These are phyloP conservation scores for Colletotrichum gigasporum DNA, from an alignment of 2,329 filamentous ascomycete species.

Conservation along the genomic window DNA sequence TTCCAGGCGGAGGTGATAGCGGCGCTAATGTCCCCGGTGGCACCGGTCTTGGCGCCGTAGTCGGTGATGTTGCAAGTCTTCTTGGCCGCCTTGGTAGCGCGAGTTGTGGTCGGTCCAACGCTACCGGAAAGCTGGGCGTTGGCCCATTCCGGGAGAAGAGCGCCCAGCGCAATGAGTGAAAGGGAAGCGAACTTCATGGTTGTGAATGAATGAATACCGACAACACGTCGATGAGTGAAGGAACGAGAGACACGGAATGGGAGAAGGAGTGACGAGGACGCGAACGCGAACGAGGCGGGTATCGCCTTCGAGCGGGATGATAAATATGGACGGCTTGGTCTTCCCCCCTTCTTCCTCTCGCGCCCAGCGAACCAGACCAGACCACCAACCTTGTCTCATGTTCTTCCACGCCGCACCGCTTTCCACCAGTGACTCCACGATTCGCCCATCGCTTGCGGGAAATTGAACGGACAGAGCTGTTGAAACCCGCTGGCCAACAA, in stretches of 20 bases:
- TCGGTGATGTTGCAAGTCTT: conserved; percentile 57
- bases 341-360: neutral
- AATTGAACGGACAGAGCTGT: conserved; percentile 10
- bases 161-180: conserved; percentile 25
- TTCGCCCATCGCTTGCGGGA: conserved; percentile 14
- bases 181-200: conserved; percentile 23
- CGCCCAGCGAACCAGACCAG: neutral
- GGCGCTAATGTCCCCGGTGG: conserved; percentile 50
- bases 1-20: conserved; percentile 39
- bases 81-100: conserved; percentile 37
- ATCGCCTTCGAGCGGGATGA: too few species aligned
- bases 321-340: neutral
- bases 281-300: too few species aligned
- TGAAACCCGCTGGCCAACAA: conserved; percentile 1
- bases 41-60: conserved; percentile 59
- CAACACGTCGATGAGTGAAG: neutral
- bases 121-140: conserved; percentile 37
- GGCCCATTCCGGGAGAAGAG: conserved; percentile 19
- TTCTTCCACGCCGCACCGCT: neutral
- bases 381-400: neutral
- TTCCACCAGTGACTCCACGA: conserved; percentile 8
- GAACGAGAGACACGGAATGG: conserved; percentile 1
- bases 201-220: conserved; percentile 13
- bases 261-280: neutral
- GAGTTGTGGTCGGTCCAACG: conserved; percentile 40